A percentile compares a stretch with the other conserved stretches of the same genome.
Evolutionary conservation across 2,329 filamentous ascomycete species (phyloP).

Genomic region (Penicillium corylophilum): DNA sequence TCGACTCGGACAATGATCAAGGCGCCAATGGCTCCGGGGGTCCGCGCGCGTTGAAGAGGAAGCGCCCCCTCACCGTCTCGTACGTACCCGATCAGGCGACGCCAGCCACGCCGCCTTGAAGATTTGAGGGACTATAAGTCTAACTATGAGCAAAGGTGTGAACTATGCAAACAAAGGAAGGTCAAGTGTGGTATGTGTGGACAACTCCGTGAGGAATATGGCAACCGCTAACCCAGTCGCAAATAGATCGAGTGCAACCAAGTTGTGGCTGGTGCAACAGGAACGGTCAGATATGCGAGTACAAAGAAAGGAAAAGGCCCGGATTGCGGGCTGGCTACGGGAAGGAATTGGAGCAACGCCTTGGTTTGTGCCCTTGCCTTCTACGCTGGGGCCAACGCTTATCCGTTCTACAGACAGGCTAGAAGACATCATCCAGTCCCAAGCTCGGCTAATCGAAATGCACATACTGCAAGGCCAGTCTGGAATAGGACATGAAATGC

Average conservation of each 20-base stretch:
- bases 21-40: conserved; percentile 28
- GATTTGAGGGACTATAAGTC: neutral
- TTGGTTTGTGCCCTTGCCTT: conserved; percentile 39
- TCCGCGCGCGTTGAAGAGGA: conserved; percentile 34
- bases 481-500: conserved; percentile 28
- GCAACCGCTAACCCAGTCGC: neutral
- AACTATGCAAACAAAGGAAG: conserved; percentile 47
- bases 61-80: conserved; percentile 41
- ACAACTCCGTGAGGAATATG: neutral
- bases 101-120: neutral
- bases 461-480: conserved; percentile 47
- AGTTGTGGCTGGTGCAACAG: conserved; percentile 71
- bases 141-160: conserved; percentile 37
- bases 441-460: conserved; percentile 65
- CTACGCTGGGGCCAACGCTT: neutral
- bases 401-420: conserved; percentile 54
- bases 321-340: conserved; percentile 67
- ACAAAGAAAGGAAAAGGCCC: conserved; percentile 69
- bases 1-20: conserved; percentile 36
- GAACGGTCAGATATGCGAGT: conserved; percentile 66
- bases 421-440: conserved; percentile 64
- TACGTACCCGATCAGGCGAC: conserved; percentile 24
- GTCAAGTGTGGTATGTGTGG: conserved; percentile 45
- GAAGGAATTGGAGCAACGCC: conserved; percentile 68
- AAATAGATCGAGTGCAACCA: conserved; percentile 53